These are phyloP conservation scores for Talinum fruticosum DNA, from an alignment of 148 eudicot species.

Conservation along the genomic window DNA sequence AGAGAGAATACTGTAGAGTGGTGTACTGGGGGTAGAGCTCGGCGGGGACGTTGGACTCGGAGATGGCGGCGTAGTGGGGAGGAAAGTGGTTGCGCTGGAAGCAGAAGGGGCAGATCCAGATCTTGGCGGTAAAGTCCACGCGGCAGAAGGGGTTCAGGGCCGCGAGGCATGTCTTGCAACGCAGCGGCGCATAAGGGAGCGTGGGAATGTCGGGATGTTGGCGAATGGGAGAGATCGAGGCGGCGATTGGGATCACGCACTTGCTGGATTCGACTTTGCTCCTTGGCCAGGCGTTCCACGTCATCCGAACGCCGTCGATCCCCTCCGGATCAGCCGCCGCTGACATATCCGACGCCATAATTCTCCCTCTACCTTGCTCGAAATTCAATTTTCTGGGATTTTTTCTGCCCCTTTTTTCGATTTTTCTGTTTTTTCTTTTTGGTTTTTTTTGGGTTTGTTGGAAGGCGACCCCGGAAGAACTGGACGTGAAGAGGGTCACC, in stretches of 20 bases:
- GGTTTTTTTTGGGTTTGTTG: neutral
- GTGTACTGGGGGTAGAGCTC: conserved; percentile 77
- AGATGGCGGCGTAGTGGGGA: conserved; percentile 58
- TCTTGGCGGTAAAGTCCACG: conserved; percentile 63
- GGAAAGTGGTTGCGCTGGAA: conserved; percentile 87
- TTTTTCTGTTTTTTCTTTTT: neutral
- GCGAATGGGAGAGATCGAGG: conserved; percentile 70
- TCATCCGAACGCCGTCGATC: conserved; percentile 78
- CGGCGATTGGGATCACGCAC: conserved; percentile 88
- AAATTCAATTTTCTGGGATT: neutral
- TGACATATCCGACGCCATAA: conserved; percentile 60
- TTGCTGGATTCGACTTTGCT: conserved; percentile 80
- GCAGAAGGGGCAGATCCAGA: conserved; percentile 95
- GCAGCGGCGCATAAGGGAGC: conserved; percentile 73
- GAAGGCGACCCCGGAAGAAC: conserved; percentile 24
- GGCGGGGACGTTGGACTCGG: conserved; percentile 72
- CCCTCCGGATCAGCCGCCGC: conserved; percentile 59
- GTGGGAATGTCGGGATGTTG: conserved; percentile 48
- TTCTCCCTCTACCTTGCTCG: neutral
- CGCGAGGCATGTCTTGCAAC: conserved; percentile 67
- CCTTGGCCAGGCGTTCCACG: conserved; percentile 89
- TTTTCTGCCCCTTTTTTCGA: neutral
- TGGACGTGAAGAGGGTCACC: conserved; percentile 31
- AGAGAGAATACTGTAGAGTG: conserved; percentile 45
- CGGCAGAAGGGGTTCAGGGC: conserved; percentile 62